phyloP scores from a whole-genome alignment of 108 stramenopile genomes.

The Cafeteria roenbergensis region DNA sequence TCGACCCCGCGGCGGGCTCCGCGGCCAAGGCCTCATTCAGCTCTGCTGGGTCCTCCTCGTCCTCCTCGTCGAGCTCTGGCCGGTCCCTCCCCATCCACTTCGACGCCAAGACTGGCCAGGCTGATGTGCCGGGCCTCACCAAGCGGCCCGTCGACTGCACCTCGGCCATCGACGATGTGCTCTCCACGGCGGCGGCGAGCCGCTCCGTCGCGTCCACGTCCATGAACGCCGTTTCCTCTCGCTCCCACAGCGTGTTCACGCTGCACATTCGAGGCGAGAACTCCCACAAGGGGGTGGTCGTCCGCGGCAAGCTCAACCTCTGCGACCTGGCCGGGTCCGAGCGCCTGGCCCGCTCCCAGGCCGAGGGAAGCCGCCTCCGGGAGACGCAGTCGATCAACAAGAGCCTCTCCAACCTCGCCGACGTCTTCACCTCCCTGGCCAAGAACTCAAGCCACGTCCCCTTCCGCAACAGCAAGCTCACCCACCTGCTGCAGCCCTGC shows the following conservation, averaged over 20 bases:
- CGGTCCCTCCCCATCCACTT: slow-evolving; percentile 54
- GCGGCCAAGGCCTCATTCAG: slow-evolving; percentile 2
- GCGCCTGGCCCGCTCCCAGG: slow-evolving; percentile 76
- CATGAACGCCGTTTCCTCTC: slow-evolving; percentile 91
- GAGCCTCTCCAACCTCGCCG: slow-evolving; percentile 84
- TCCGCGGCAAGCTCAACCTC: slow-evolving; percentile 83
- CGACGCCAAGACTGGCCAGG: slow-evolving; percentile 55
- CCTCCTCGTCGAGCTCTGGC: not conserved
- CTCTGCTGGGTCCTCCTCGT: not conserved
- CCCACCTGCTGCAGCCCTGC: slow-evolving; percentile 77
- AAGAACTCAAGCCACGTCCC: slow-evolving; percentile 74
- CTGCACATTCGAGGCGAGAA: slow-evolving; percentile 79
- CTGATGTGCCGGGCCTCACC: not conserved
- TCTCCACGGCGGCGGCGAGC: slow-evolving; percentile 66
- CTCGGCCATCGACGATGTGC: slow-evolving; percentile 64
- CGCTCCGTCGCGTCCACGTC: slow-evolving; percentile 85
- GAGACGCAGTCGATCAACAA: slow-evolving; percentile 97
- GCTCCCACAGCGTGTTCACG: slow-evolving; percentile 95
- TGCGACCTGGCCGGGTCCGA: slow-evolving; percentile 96
- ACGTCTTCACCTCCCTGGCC: slow-evolving; percentile 82
- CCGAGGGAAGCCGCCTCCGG: slow-evolving; percentile 63
- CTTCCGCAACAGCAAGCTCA: slow-evolving; percentile 82
- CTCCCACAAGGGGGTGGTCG: slow-evolving; percentile 61
- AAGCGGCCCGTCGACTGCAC: slow-evolving; percentile 27
- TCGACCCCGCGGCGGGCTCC: slow-evolving; percentile 25